Base-by-base conservation (phyloP, 2,329 filamentous ascomycete species). In the Aureobasidium sp. region DNA sequence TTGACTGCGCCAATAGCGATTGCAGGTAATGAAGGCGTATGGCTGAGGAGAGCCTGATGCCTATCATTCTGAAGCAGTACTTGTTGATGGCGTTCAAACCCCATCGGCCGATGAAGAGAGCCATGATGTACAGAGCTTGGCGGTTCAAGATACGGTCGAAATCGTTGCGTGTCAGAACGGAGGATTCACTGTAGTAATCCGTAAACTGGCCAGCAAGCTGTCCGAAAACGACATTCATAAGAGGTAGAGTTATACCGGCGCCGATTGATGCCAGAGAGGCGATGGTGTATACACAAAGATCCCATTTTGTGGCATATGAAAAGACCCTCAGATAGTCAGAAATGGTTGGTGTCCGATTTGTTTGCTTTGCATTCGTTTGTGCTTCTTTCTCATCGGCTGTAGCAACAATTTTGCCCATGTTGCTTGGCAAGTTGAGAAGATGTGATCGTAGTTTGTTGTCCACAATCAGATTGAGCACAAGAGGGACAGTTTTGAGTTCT, bases 221-320 rank as follows among this genome's bases (percentile, higher is more conserved):
- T 57, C 84, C 83, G 65, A 87, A 87, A 58, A 87, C 74, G 62
- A 87, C 82, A 53, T 81, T 83, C 67, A 86, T 81, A 19, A 86
- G 73, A 15, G 84, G 84, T 61, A 86, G 84, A 0, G 84, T 84
- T 4, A 83, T 77, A 47, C 84, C 84, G 19, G 83, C 79, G 21
- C 77, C 81, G 46, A 81, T 79, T 58, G 82, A 57, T 57, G 53
- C 53, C n/a, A 57, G 38, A 13, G 53, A 57, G n/a, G 53, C 53
- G 27, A 45, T 15, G 33, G 37, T 27, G 19, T 50, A 50, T n/a
- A 50, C 19, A 8, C 31, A 50, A n/a, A 50, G 17, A 19, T 50
- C 46, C 46, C 29, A 50, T 50, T 25, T 50, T 10, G 27, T 42
- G 21, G 53, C 53, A 25, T 57, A 57, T 1, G 53, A 57, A 38